These are phyloP conservation scores for Cerrena zonata DNA, from an alignment of 1,284 basidiomycete genomes.

Conservation along the genomic window DNA sequence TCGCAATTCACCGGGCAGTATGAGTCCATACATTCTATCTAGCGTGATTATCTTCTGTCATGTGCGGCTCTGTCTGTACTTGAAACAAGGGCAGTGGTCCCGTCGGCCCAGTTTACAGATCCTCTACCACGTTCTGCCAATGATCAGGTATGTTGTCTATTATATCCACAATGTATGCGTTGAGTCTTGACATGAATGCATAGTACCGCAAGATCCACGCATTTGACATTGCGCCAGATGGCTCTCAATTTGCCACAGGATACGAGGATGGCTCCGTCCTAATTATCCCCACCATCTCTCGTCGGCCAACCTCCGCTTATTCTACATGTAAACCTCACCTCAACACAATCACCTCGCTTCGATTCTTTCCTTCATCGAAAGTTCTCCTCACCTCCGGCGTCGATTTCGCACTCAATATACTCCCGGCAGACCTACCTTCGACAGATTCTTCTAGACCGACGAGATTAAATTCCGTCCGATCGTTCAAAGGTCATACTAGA, in stretches of 20 bases:
- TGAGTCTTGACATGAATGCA: background rate
- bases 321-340: slow-evolving; percentile 43
- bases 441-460: slow-evolving; percentile 18
- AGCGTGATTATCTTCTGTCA: slow-evolving; percentile 25
- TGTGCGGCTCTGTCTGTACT: slow-evolving; percentile 37
- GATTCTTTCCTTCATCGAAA: slow-evolving; percentile 59
- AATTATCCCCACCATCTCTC: slow-evolving; percentile 31
- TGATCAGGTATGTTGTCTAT: slow-evolving; percentile 27
- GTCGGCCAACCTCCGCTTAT: slow-evolving; percentile 12
- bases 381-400: slow-evolving; percentile 59
- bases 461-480: slow-evolving; percentile 44
- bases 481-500: slow-evolving; percentile 64
- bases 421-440: slow-evolving; percentile 47
- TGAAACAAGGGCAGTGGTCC: slow-evolving; percentile 39
- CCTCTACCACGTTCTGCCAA: slow-evolving; percentile 34
- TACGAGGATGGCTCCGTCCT: slow-evolving; percentile 53
- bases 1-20: slow-evolving; percentile 20
- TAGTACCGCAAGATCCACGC: slow-evolving; percentile 45
- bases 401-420: slow-evolving; percentile 58
- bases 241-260: slow-evolving; percentile 52
- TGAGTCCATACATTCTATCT: slow-evolving; percentile 4
- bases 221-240: slow-evolving; percentile 56
- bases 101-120: slow-evolving; percentile 42
- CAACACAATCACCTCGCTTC: slow-evolving; percentile 49
- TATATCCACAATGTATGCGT: background rate